A percentile compares a stretch with the other conserved stretches of the same genome.
Evolutionary conservation across 2,329 filamentous ascomycete species (phyloP).

Genomic region (Sarocladiaceae sp.): DNA sequence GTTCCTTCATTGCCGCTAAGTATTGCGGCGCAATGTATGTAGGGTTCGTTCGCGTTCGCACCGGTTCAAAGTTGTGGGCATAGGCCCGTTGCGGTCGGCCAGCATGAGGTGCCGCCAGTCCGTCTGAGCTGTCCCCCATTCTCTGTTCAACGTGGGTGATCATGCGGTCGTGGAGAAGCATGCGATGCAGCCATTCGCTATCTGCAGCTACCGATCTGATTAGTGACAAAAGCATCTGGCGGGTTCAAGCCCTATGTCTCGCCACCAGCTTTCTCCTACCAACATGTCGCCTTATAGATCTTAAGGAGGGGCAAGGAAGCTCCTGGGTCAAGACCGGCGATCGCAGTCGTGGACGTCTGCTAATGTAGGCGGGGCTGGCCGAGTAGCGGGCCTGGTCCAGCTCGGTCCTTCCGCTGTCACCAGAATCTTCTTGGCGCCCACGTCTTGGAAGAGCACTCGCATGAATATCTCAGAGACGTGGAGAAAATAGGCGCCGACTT

Average conservation of each 20-base stretch:
- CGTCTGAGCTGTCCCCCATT: neutral
- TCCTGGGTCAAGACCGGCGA: too few species aligned
- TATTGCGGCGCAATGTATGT: too few species aligned
- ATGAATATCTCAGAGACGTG: too few species aligned
- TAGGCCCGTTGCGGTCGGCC: neutral
- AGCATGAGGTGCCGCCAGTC: neutral
- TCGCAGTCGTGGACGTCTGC: neutral
- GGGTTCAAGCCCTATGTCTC: conserved; percentile 9
- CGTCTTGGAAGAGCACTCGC: too few species aligned
- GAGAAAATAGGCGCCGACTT: too few species aligned
- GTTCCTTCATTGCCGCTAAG: neutral
- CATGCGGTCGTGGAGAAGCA: conserved; percentile 4
- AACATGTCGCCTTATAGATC: too few species aligned
- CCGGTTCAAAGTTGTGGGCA: neutral
- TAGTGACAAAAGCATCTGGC: neutral
- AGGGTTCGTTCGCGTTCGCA: neutral
- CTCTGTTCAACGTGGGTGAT: conserved; percentile 1
- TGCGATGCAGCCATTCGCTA: neutral
- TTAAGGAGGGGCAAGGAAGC: too few species aligned
- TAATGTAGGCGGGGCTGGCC: neutral
- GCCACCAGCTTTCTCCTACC: too few species aligned
- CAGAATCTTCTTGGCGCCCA: neutral
- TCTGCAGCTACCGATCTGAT: neutral
- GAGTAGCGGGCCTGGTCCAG: neutral
- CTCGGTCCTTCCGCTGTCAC: conserved; percentile 1